Evolutionary conservation across 2,329 filamentous ascomycete species (phyloP), one percentile per base, ranked within the genome.

Genomic region (Chaetomium strumarium): DNA sequence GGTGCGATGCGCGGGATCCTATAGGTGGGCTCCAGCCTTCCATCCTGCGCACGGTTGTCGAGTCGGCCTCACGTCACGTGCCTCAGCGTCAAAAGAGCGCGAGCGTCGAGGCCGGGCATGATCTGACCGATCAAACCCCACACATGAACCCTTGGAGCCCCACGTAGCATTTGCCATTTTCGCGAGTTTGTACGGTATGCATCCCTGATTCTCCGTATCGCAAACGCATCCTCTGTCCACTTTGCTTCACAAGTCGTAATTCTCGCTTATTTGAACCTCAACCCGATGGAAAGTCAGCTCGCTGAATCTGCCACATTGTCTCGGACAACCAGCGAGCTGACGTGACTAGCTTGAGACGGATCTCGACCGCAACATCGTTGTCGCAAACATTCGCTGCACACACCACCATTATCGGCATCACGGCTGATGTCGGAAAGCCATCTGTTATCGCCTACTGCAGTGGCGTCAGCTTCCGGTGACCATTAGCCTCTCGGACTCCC

Each of bases 271-370:
- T 36, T 16, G 45, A 31, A 55, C 38, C 38, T 49, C 34, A 51
- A 48, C 54, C 59, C 57, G 55, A 61, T 59, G 56, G 59, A 57
- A 58, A 37, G 44, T 51, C 50, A 49, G 49, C 36, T 49, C 38
- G 38, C 30, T 43, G 52, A 53, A 47, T 38, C 55, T 59, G 52
- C 50, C 49, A 30, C 41, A 33, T 53, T 52, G 49, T 49, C 37
- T 47, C 37, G 46, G 46, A 55, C 49, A 53, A 55, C 53, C 37
- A 55, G 51, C 46, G 55, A 59, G 56, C 42, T 45, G 34, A 48
- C 34, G 16, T 16, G 34, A 24, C 24, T 40, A n/a, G 29, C 40
- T 40, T 12, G 16, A 20, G 17, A 36, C 29, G 8, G 33, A 16
- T 38, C 33, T 2, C 19, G 33, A 37, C 17, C 17, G 17, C n/a